Percentiles rank a stretch among this genome's conserved stretches.
phyloP scores from a whole-genome alignment of 495 filamentous ascomycete genomes.

The Penicillium tannophilum region DNA sequence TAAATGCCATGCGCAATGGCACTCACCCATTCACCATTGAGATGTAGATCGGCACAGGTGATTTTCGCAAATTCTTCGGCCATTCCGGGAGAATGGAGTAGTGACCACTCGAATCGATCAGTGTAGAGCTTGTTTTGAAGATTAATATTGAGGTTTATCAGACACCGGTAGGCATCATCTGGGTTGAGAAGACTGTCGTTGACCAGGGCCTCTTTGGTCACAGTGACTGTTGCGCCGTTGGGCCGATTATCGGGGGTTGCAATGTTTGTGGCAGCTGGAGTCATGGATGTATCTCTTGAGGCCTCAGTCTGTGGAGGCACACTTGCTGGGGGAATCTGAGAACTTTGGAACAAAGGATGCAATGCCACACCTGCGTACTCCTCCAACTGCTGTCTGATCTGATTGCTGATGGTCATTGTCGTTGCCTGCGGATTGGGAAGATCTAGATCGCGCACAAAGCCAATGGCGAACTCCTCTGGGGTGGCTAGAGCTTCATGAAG shows the following conservation, averaged over 20 bases:
- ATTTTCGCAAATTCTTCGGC: slow-evolving; percentile 90
- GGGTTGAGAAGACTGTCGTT: slow-evolving; percentile 69
- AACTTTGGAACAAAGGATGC: slow-evolving; percentile 81
- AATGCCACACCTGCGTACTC: slow-evolving; percentile 94
- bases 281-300: slow-evolving; percentile 55
- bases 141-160: slow-evolving; percentile 90
- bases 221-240: slow-evolving; percentile 35
- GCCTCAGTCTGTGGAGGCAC: slow-evolving; percentile 37
- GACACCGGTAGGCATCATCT: slow-evolving; percentile 89
- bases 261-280: slow-evolving; percentile 46
- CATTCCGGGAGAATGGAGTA: slow-evolving; percentile 87
- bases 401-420: slow-evolving; percentile 79
- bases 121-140: slow-evolving; percentile 90
- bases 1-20: slow-evolving; percentile 96
- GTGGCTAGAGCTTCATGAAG: slow-evolving; percentile 92
- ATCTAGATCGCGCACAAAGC: slow-evolving; percentile 92
- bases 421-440: slow-evolving; percentile 71
- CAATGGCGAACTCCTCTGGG: slow-evolving; percentile 89
- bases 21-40: slow-evolving; percentile 90
- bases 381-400: slow-evolving; percentile 92
- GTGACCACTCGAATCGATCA: slow-evolving; percentile 98
- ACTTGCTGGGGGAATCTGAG: slow-evolving; percentile 43
- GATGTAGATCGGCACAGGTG: slow-evolving; percentile 87
- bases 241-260: slow-evolving; percentile 51
- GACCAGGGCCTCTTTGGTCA: slow-evolving; percentile 44